Percentiles rank a stretch among this genome's conserved stretches.
phyloP scores from a whole-genome alignment of 441 rosid genomes.

The Omphalea diandra region DNA sequence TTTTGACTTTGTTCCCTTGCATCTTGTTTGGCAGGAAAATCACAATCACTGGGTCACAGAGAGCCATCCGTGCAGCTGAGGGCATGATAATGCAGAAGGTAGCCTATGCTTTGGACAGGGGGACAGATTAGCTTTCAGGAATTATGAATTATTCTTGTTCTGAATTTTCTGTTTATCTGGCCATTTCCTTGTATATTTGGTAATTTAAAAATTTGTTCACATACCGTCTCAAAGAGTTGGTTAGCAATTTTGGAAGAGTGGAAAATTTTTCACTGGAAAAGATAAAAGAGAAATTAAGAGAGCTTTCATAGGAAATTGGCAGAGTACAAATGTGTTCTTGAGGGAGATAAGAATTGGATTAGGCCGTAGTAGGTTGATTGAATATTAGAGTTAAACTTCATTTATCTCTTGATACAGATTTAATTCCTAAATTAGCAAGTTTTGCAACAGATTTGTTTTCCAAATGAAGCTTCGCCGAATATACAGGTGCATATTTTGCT shows the following conservation, averaged over 20 bases:
- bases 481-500: too few relatives aligned
- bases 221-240: constrained; percentile 9
- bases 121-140: constrained; percentile 42
- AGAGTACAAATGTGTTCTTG: constrained; percentile 11
- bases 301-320: constrained; percentile 30
- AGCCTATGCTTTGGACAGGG: constrained; percentile 78
- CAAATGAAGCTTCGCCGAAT: too few relatives aligned
- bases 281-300: not conserved
- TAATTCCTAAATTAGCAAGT: constrained; percentile 23
- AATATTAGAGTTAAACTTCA: constrained; percentile 17
- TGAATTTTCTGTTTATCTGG: constrained; percentile 20
- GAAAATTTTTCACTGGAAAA: not conserved
- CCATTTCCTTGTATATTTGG: constrained; percentile 16
- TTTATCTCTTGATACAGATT: constrained; percentile 30
- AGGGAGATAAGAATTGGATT: constrained; percentile 14
- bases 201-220: constrained; percentile 19
- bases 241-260: constrained; percentile 24
- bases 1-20: constrained; percentile 5
- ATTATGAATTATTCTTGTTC: constrained; percentile 22
- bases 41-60: constrained; percentile 86
- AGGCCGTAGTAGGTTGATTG: constrained; percentile 18
- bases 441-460: not conserved
- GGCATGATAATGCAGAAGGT: constrained; percentile 94
- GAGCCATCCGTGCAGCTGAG: constrained; percentile 86
- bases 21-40: constrained; percentile 68